Percentiles rank a stretch among this genome's conserved stretches.
These are phyloP conservation scores for Vickermania spadyakhi DNA, from an alignment of 208 protist species.

Conservation along the genomic window DNA sequence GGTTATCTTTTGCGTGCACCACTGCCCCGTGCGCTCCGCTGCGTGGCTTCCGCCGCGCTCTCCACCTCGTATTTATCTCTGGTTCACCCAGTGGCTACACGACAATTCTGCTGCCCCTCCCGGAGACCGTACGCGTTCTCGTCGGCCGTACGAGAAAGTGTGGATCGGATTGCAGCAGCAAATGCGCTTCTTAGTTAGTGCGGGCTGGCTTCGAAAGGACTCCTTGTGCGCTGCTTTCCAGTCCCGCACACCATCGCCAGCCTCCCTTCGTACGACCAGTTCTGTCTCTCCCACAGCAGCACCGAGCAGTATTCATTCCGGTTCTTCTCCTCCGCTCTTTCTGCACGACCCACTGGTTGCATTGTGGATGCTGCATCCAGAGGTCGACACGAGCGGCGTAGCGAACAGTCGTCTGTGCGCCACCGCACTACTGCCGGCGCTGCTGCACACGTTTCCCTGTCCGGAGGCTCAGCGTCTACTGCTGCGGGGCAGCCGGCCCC, in stretches of 20 bases:
- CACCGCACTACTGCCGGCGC: neutral
- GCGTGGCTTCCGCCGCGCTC: neutral
- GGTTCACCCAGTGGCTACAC: neutral
- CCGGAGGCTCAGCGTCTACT: neutral
- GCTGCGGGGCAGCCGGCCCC: neutral
- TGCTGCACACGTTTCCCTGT: neutral
- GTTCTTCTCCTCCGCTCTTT: neutral
- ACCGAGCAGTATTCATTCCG: no score
- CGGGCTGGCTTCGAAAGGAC: neutral
- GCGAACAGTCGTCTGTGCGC: neutral
- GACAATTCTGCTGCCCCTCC: no score
- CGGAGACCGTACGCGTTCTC: no score
- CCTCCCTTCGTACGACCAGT: neutral
- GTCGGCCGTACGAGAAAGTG: neutral
- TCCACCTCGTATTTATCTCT: neutral
- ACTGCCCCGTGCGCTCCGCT: neutral
- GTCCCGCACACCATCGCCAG: neutral
- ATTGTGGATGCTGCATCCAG: constrained; percentile 10
- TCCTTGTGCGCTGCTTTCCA: neutral
- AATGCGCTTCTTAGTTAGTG: neutral
- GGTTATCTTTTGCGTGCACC: neutral
- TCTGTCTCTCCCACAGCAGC: no score
- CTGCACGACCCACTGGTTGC: constrained; percentile 9
- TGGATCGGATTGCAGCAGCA: neutral
- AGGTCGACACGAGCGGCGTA: constrained; percentile 6